Conservation (phyloP, 106 monocot genomes). For the Triglochin maritima region DNA sequence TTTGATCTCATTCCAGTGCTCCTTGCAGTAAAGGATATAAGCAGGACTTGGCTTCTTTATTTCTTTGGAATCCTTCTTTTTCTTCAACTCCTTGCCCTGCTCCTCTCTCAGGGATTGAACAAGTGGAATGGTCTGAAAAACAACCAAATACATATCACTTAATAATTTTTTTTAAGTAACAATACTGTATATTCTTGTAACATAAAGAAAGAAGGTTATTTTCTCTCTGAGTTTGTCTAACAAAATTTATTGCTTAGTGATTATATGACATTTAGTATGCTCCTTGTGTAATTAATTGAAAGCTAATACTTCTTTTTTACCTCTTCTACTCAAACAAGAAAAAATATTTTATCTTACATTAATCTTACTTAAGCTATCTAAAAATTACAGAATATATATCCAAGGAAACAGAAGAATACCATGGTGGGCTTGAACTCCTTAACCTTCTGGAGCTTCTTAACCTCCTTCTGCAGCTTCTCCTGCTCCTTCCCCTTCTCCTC, state of each 20-base stretch:
- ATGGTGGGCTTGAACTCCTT: constrained; percentile 89
- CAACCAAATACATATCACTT: background rate
- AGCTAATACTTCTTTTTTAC: too few species aligned
- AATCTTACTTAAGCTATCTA: too few species aligned
- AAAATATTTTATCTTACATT: too few species aligned
- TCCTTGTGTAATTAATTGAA: too few species aligned
- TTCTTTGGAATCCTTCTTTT: constrained; percentile 29
- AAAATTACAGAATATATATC: too few species aligned
- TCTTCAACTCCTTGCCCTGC: constrained; percentile 33
- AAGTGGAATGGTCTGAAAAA: constrained; percentile 46
- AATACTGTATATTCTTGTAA: too few species aligned
- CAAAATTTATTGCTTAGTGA: too few species aligned
- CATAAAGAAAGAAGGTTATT: too few species aligned
- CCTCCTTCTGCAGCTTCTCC: constrained; percentile 61
- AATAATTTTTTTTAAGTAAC: too few species aligned
- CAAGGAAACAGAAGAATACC: constrained; percentile 19
- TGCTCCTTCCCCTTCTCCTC: constrained; percentile 44
- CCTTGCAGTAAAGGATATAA: constrained; percentile 67
- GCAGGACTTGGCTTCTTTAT: constrained; percentile 69
- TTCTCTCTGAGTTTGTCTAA: too few species aligned
- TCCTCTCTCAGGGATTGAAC: constrained; percentile 54
- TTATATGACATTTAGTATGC: too few species aligned
- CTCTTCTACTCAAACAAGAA: background rate
- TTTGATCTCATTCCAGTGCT: constrained; percentile 77
- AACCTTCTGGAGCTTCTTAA: constrained; percentile 68